Evolutionary conservation across 78 protist species (phyloP).

Genomic region (Isochrysis galbana): DNA sequence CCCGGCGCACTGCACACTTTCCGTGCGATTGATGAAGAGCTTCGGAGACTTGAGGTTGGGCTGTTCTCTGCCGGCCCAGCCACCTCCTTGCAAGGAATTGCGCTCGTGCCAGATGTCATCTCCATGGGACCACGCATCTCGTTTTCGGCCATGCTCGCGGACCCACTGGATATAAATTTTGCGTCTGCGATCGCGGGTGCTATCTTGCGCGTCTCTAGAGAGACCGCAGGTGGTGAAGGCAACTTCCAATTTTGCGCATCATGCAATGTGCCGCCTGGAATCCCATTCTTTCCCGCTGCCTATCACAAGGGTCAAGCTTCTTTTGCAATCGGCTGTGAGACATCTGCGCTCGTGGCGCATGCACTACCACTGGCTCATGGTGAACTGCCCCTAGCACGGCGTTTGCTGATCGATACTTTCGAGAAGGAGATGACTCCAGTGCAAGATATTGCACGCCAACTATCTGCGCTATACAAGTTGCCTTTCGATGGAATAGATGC

Average conservation of each 20-base stretch:
- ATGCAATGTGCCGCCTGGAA: neutral
- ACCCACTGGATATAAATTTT: neutral
- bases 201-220: neutral
- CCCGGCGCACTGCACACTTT: neutral
- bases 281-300: constrained; percentile 11
- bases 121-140: neutral
- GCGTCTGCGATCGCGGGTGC: neutral
- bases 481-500: neutral
- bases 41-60: neutral
- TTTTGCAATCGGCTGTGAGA: constrained; percentile 6
- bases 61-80: neutral
- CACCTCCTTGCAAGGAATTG: neutral
- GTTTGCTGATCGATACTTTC: neutral
- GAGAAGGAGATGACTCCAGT: neutral
- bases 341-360: neutral
- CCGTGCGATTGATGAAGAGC: neutral
- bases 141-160: neutral
- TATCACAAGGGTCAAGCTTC: neutral
- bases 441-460: neutral
- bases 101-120: neutral
- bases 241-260: constrained; percentile 28
- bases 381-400: neutral
- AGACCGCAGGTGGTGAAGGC: constrained; percentile 2
- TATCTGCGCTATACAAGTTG: neutral
- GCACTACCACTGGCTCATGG: neutral